Evolutionary conservation across 2,329 filamentous ascomycete genomes (phyloP), one percentile per base, ranked within the genome.

Genomic region (Juglanconis sp.): DNA sequence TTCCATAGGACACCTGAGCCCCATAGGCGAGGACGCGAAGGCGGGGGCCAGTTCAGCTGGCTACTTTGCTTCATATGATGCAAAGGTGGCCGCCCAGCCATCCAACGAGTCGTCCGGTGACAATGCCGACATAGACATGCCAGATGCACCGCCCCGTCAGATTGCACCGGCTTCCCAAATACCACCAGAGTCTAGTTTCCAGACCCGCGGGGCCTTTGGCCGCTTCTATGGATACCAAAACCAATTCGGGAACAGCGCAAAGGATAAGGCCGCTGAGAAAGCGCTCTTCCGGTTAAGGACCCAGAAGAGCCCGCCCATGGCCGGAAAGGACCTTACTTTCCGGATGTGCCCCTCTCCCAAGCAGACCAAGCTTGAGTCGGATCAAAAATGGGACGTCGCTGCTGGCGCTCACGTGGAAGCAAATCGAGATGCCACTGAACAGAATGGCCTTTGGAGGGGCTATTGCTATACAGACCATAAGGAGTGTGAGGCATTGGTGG

Each of bases 291-390:
- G 79, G 32, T 83, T 86, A 77, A 80, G 80, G 30, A 63, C 65
- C 13, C 69, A 66, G 24, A 56, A 63, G 40, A 87, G 86, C 62
- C 94, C 94, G 46, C 94, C 94, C 9, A 96, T 98, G 92, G 84
- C 96, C 10, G 94, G 94, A 59, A 77, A 80, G 60, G 90, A 96
- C 66, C 83, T 98, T 57, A 79, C 81, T 32, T 96, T 97, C 71
- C 90, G 92, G 38, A 85, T 84, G 71, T 96, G 92, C 71, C 81
- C 83, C 9, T 96, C 93, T 32, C 94, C 94, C 5, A 88, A 94
- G 72, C 85, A 87, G 57, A 96, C 92, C 15, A 87, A 91, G 68
- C 89, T 96, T 68, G 92, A 96, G 70, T 87, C 90, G 1, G 88
- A 90, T 59, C 89, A 92, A 69, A 83, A 77, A 66, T 85, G 69